These are phyloP conservation scores for Leishmania gerbilli DNA, from an alignment of 208 protist species.

Conservation along the genomic window DNA sequence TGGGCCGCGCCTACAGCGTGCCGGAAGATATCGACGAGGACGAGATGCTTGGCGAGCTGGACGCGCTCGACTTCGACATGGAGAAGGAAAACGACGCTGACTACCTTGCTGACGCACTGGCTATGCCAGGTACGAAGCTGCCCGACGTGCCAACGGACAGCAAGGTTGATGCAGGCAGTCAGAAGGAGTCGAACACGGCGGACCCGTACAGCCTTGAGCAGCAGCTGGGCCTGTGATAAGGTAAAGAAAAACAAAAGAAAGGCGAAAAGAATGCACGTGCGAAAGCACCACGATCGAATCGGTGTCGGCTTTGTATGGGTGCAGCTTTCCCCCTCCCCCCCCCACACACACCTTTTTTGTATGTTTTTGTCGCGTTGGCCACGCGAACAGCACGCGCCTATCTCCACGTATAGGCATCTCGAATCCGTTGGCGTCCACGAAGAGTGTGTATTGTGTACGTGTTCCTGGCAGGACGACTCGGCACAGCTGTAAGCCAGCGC, in stretches of 20 bases:
- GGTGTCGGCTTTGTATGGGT: background rate
- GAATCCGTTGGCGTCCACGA: background rate
- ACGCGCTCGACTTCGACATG: slow-evolving; percentile 87
- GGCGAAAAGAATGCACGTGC: background rate
- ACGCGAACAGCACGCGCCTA: background rate
- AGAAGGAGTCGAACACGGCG: slow-evolving; percentile 43
- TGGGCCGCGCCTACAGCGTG: slow-evolving; percentile 90
- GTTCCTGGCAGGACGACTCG: background rate
- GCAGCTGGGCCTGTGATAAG: slow-evolving; percentile 79
- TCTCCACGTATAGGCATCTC: background rate
- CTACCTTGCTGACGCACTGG: slow-evolving; percentile 85
- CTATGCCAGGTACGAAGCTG: slow-evolving; percentile 62
- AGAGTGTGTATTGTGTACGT: background rate
- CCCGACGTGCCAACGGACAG: slow-evolving; percentile 48
- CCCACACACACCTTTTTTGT: background rate
- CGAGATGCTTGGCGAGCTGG: slow-evolving; percentile 90
- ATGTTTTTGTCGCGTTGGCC: background rate
- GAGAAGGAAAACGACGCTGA: slow-evolving; percentile 73
- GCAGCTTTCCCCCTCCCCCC: background rate
- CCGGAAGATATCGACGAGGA: slow-evolving; percentile 94
- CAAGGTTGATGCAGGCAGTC: slow-evolving; percentile 30
- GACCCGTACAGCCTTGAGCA: slow-evolving; percentile 88
- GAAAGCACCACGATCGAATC: background rate
- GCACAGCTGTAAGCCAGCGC: background rate
- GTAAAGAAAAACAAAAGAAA: background rate